phyloP scores from a whole-genome alignment of 2,329 filamentous ascomycete species.

The Dactylellina leptospora region DNA sequence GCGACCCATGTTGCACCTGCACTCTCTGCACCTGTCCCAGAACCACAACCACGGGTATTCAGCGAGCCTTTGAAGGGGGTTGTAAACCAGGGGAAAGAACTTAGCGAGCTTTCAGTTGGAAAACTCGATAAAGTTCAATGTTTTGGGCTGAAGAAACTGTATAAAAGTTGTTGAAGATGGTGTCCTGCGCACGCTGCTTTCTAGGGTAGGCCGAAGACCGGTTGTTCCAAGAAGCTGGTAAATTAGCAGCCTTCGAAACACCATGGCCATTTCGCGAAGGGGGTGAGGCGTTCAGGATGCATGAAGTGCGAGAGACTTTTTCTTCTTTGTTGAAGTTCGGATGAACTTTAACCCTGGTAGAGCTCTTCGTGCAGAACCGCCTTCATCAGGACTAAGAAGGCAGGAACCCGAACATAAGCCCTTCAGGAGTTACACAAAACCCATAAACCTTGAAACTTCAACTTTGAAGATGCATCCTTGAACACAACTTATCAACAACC shows the following conservation, averaged over 20 bases:
- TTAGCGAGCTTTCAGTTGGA: constrained; percentile 35
- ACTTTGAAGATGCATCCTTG: constrained; percentile 1
- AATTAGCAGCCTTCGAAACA: constrained; percentile 13
- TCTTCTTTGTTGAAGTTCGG: constrained; percentile 19
- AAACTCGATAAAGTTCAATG: constrained; percentile 36
- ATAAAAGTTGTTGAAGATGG: constrained; percentile 42
- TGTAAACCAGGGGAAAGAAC: constrained; percentile 34
- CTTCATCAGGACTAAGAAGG: too few relatives aligned
- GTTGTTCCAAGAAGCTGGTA: constrained; percentile 29
- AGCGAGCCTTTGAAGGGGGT: constrained; percentile 35
- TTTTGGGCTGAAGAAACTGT: constrained; percentile 45
- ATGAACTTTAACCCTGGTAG: constrained; percentile 26
- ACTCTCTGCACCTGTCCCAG: constrained; percentile 34
- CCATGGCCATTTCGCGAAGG: background rate
- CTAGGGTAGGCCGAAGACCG: constrained; percentile 4
- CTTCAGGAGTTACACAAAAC: background rate
- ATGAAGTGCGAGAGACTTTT: constrained; percentile 17
- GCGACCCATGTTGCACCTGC: constrained; percentile 34
- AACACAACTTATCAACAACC: background rate
- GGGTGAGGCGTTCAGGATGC: too few relatives aligned
- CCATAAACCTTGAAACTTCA: background rate
- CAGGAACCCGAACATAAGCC: background rate
- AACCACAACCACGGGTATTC: constrained; percentile 37
- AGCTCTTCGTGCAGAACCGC: too few relatives aligned
- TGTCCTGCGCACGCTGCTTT: constrained; percentile 1